Base-by-base conservation (phyloP, 2,329 filamentous ascomycete genomes). In the Pseudogymnoascus destructans region DNA sequence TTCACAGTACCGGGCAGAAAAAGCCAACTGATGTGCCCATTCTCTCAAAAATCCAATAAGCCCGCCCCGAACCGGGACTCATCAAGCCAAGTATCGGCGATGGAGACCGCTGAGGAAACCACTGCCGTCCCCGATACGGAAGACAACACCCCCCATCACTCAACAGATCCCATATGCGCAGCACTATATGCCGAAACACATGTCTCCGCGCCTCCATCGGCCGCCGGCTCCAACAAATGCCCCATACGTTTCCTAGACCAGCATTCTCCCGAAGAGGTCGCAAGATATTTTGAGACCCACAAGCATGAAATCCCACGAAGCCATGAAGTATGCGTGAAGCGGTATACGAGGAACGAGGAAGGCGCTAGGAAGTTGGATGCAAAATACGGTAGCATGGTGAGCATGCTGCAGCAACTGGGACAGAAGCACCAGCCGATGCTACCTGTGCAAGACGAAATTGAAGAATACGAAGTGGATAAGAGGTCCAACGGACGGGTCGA, bases 281-380 rank as follows among this genome's bases (percentile, higher is more conserved):
- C 92, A 11, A 82, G 87, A 67, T 97, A 95, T 70, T 89, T 97
- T 67, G 89, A 96, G 70, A 90, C 85, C 57, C 91, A 96, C 74
- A 96, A 96, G 71, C 91, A 97, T 72, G 87, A 95, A 70, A 80
- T 97, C 58, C 92, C 92, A 8, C 82, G 92, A 65, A 96, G 90
- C 69, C 92, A 97, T 72, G 89, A 95, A 69, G 81, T 96, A 46
- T 97, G 92, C 70, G 84, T 97, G 61, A 85, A 87, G 67, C 82
- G 91, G 59, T 95, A 95, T 69, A 89, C 95, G 72, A 86, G 82
- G 70, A 92, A 91, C 67, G 86, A 92, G 65, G 81, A 87, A 62
- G 87, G 91, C 67, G 87, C 95, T 67, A 83, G 84, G 63, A 88
- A 95, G 71, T 77, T 97, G 58, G 92, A 97, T 70, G 89, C 89